Conservation (phyloP, 2,329 filamentous ascomycete species). For the Fusarium citri region DNA sequence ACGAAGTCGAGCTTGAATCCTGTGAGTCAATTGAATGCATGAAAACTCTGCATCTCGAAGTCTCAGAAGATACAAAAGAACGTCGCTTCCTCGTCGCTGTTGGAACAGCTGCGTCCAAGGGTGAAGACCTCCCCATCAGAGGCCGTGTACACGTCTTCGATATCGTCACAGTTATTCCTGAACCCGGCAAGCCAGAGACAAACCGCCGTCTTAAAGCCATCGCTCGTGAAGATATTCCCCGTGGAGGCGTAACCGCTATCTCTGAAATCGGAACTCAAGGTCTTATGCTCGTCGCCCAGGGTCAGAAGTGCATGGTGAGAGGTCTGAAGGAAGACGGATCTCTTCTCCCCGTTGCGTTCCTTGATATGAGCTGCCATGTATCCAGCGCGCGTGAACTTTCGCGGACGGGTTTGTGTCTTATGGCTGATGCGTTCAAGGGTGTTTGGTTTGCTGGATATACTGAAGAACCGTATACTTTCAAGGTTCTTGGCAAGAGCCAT, state of each 20-base stretch:
- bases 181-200: slow-evolving; percentile 86
- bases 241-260: slow-evolving; percentile 89
- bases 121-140: slow-evolving; percentile 88
- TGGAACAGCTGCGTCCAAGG: slow-evolving; percentile 86
- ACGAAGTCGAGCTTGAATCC: slow-evolving; percentile 77
- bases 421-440: slow-evolving; percentile 92
- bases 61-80: slow-evolving; percentile 91
- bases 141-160: slow-evolving; percentile 92
- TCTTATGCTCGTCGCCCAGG: slow-evolving; percentile 89
- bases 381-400: slow-evolving; percentile 85
- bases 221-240: slow-evolving; percentile 88
- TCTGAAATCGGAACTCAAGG: slow-evolving; percentile 88
- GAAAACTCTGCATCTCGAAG: slow-evolving; percentile 84
- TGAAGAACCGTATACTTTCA: slow-evolving; percentile 96
- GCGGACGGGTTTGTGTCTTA: slow-evolving; percentile 84
- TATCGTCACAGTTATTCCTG: slow-evolving; percentile 89
- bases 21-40: slow-evolving; percentile 85
- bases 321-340: slow-evolving; percentile 96
- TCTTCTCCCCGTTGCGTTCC: slow-evolving; percentile 91
- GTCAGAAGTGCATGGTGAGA: slow-evolving; percentile 96
- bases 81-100: slow-evolving; percentile 84
- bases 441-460: slow-evolving; percentile 97
- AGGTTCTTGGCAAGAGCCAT: slow-evolving; percentile 88
- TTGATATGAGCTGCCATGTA: slow-evolving; percentile 97
- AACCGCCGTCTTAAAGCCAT: slow-evolving; percentile 87